These are phyloP conservation scores for Solidago caesia DNA, from an alignment of 129 eudicot genomes.

Conservation along the genomic window DNA sequence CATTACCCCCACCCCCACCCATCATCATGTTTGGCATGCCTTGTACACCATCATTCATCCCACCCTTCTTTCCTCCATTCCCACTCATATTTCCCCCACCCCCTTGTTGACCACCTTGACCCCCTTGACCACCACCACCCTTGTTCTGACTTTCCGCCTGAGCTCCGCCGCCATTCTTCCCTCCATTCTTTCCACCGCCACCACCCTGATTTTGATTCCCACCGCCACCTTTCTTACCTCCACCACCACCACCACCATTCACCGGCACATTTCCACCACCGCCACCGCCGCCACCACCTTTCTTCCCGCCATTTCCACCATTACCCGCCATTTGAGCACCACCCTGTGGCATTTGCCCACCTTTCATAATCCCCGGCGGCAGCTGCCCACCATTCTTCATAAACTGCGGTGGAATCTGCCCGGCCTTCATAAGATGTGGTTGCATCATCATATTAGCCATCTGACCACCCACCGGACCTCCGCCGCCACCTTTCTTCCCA, in stretches of 20 bases:
- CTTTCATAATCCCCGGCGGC: slow-evolving; percentile 36
- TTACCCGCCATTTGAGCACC: slow-evolving; percentile 33
- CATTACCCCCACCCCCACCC: slow-evolving; percentile 33
- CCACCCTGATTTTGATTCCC: slow-evolving; percentile 22
- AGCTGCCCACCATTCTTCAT: slow-evolving; percentile 42
- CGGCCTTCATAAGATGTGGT: slow-evolving; percentile 38
- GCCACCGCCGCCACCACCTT: slow-evolving; percentile 57
- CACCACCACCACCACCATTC: slow-evolving; percentile 35
- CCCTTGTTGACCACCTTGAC: slow-evolving; percentile 38
- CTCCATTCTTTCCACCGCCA: slow-evolving; percentile 35
- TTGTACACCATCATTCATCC: slow-evolving; percentile 64
- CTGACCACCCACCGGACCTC: slow-evolving; percentile 42
- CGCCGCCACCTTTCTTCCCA: slow-evolving; percentile 27
- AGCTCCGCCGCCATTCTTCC: slow-evolving; percentile 38
- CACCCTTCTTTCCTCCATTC: slow-evolving; percentile 63
- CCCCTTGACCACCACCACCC: slow-evolving; percentile 30
- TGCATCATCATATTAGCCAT: slow-evolving; percentile 49
- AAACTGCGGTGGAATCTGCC: slow-evolving; percentile 38
- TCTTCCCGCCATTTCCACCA: slow-evolving; percentile 48
- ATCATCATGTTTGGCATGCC: slow-evolving; percentile 73
- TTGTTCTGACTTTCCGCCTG: slow-evolving; percentile 36
- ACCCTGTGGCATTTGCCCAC: slow-evolving; percentile 55
- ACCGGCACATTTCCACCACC: slow-evolving; percentile 38
- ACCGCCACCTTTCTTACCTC: slow-evolving; percentile 26
- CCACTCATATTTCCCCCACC: slow-evolving; percentile 37